Evolutionary conservation across 2,329 filamentous ascomycete species (phyloP).

Genomic region (Colletotrichum simmondsii): DNA sequence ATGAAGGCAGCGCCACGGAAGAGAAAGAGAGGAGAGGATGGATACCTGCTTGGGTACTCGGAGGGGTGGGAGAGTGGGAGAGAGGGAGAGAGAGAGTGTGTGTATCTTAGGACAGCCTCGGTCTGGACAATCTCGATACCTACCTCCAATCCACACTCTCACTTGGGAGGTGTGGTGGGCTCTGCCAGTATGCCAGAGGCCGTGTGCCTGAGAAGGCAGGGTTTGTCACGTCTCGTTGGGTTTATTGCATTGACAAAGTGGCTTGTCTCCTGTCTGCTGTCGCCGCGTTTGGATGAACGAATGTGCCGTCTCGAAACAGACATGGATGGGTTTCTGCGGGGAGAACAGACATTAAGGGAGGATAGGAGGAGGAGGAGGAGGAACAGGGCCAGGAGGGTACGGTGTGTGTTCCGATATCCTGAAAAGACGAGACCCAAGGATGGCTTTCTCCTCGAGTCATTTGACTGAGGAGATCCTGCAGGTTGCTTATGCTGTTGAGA

Average conservation of each 20-base stretch:
- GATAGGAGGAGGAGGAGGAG: not conserved
- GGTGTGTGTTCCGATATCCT: not conserved
- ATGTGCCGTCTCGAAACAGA: slow-evolving; percentile 23
- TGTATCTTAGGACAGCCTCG: not conserved
- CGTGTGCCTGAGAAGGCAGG: not conserved
- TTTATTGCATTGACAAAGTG: slow-evolving; percentile 17
- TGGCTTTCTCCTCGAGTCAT: slow-evolving; percentile 7
- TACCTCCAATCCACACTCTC: not conserved
- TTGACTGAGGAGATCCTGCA: not conserved
- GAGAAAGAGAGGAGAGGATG: too few species aligned
- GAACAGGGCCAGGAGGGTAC: too few species aligned
- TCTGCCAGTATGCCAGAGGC: not conserved
- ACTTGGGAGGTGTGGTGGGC: slow-evolving; percentile 20
- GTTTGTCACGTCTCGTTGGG: not conserved
- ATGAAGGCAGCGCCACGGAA: not conserved
- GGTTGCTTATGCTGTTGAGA: slow-evolving; percentile 20
- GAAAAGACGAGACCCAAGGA: not conserved
- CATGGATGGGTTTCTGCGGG: slow-evolving; percentile 8
- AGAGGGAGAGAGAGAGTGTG: too few species aligned
- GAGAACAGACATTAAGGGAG: not conserved
- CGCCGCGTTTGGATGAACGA: slow-evolving; percentile 32
- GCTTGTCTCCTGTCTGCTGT: slow-evolving; percentile 13
- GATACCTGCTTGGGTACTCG: not conserved
- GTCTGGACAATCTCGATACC: not conserved
- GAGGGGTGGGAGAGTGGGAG: not conserved